Percentiles rank a stretch among this genome's conserved stretches.
Conservation (phyloP, 441 rosid genomes). For the Adansonia madagascariensis region DNA sequence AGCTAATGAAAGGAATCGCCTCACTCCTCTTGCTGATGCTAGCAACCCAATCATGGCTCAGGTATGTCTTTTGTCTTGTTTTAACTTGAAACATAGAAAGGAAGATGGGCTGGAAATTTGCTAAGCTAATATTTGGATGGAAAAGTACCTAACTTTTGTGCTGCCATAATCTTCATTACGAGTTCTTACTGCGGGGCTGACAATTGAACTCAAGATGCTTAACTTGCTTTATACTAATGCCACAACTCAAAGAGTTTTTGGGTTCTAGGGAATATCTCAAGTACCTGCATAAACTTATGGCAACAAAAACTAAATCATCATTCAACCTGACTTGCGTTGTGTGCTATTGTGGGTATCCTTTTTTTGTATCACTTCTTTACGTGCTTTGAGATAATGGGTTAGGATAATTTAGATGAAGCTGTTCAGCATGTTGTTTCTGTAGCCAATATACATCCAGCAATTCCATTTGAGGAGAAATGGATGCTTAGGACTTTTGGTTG, state of each 20-base stretch:
- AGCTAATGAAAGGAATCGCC: conserved; percentile 58
- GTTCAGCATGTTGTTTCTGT: not conserved
- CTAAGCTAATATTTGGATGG: not conserved
- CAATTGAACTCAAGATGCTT: not conserved
- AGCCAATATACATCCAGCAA: not conserved
- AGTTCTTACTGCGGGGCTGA: not conserved
- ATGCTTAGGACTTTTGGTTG: not conserved
- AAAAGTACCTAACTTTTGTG: not conserved
- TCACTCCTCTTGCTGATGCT: conserved; percentile 91
- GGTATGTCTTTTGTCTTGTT: conserved; percentile 43
- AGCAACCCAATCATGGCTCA: conserved; percentile 99
- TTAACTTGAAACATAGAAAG: not conserved
- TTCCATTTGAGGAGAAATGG: not conserved
- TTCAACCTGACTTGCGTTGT: not conserved
- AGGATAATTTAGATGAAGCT: not conserved
- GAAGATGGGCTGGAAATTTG: not conserved
- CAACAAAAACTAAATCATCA: not conserved
- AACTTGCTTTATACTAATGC: conserved; percentile 11
- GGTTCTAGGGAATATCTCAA: not conserved
- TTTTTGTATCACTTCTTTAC: not conserved
- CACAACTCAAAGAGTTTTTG: not conserved
- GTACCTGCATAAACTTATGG: not conserved
- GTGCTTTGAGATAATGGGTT: not conserved
- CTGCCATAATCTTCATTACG: not conserved
- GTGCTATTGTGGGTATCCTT: not conserved